Conservation (phyloP, 1,284 basidiomycete genomes). For the Omphalotus olearius region DNA sequence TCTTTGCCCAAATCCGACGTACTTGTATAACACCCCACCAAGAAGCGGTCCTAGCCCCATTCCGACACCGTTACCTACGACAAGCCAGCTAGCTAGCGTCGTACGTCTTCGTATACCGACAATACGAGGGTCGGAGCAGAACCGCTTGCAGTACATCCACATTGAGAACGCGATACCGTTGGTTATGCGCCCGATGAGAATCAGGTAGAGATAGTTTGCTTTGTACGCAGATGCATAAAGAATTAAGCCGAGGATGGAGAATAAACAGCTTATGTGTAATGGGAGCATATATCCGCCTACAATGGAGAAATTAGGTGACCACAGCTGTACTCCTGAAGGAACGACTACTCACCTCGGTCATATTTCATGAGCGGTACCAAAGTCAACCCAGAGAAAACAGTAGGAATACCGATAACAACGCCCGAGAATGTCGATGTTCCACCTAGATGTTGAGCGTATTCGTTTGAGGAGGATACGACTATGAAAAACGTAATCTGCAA, state of each 20-base stretch:
- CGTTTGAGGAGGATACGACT: slow-evolving; percentile 60
- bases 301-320: no score
- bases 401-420: slow-evolving; percentile 64
- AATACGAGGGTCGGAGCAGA: slow-evolving; percentile 61
- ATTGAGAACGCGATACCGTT: slow-evolving; percentile 43
- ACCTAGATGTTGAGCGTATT: slow-evolving; percentile 59
- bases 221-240: slow-evolving; percentile 39
- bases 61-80: slow-evolving; percentile 60
- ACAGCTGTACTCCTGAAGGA: no score
- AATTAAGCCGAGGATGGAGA: slow-evolving; percentile 34
- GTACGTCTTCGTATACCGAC: slow-evolving; percentile 58
- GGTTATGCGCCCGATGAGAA: slow-evolving; percentile 45
- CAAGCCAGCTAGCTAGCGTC: slow-evolving; percentile 58
- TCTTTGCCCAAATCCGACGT: slow-evolving; percentile 37
- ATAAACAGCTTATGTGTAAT: slow-evolving; percentile 36
- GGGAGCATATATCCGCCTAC: slow-evolving; percentile 52
- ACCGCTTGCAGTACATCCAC: slow-evolving; percentile 53
- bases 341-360: slow-evolving; percentile 44
- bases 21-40: slow-evolving; percentile 57
- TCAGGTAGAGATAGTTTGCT: slow-evolving; percentile 39
- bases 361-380: slow-evolving; percentile 54
- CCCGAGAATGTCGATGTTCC: slow-evolving; percentile 66
- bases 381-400: slow-evolving; percentile 51
- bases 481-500: slow-evolving; percentile 62
- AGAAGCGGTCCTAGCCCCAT: slow-evolving; percentile 64